Evolutionary conservation across 2,329 filamentous ascomycete genomes (phyloP).

Genomic region (Arachnomyces sp.): DNA sequence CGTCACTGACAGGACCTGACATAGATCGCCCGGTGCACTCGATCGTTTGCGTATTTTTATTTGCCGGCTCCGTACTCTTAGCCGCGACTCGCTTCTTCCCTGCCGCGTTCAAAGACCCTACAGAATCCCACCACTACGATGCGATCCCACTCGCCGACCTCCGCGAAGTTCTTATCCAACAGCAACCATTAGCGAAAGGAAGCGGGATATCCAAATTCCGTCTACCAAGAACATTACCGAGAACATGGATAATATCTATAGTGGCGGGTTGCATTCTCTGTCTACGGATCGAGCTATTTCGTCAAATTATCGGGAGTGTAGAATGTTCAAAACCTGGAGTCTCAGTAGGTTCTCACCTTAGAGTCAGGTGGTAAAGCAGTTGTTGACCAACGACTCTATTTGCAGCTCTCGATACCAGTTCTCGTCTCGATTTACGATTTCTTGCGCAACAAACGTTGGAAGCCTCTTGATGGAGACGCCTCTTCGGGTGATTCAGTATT

Average conservation of each 20-base stretch:
- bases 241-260: conserved; percentile 18
- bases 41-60: conserved; percentile 32
- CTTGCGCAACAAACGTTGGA: conserved; percentile 22
- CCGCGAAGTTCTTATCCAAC: not conserved
- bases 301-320: conserved; percentile 31
- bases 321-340: conserved; percentile 35
- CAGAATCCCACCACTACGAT: conserved; percentile 2
- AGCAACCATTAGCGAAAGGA: conserved; percentile 7
- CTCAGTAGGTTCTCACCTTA: conserved; percentile 20
- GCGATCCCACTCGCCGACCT: conserved; percentile 7
- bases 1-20: conserved; percentile 10
- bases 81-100: conserved; percentile 26
- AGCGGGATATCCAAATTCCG: conserved; percentile 3
- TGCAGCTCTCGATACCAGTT: conserved; percentile 33
- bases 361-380: too few species aligned
- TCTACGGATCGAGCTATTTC: conserved; percentile 32
- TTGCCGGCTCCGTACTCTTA: conserved; percentile 32
- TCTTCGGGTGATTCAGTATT: conserved; percentile 13
- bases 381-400: too few species aligned
- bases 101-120: conserved; percentile 13
- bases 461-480: too few species aligned
- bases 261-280: conserved; percentile 19
- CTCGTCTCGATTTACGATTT: conserved; percentile 35
- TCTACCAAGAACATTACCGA: conserved; percentile 6
- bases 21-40: conserved; percentile 41